Evolutionary conservation across 768 basidiomycete genomes (phyloP), one percentile per base, ranked within the genome.

Genomic region (Russula foetens): DNA sequence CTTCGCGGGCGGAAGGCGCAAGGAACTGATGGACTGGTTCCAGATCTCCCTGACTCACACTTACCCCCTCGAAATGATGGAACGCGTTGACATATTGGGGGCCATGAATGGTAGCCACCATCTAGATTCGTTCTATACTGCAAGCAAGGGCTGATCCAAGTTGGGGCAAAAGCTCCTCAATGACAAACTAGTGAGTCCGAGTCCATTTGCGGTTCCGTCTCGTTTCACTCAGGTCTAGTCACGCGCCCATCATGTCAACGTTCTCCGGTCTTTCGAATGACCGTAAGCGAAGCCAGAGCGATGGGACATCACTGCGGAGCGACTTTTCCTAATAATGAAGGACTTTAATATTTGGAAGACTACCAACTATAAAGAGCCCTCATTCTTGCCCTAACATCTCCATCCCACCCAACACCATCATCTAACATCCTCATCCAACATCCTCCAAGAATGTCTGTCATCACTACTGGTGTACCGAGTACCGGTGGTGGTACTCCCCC

Each of bases 401-500:
- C 57, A 35, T 24, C 48, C 56, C 47, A 49, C 33, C 17, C 21
- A 29, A 14, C 31, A 33, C 14, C 50, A 52, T 41, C 14, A 19
- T 38, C 33, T 23, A 28, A 14, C 21, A 44, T 21, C 41, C 23
- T 4, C 14, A 19, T 38, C 33, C 17, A 28, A 14, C 21, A 44
- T 21, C 41, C 23, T 4, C 14, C 2, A n/a, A 53, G 11, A 45
- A 63, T 53, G 57, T 24, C 60, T 31, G 8, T 24, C 43, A 1
- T 62, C 49, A 62, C 53, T 50, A 23, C 24, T 14, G 60, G 60
- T 38, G 60, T 19, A 24, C 0, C 0, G 0, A 57, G 55, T 29
- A 7, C 23, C n/a, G 56, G 60, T 47, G 60, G 49, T 9, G n/a
- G 0, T 19, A 50, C 56, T 21, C 56, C 56, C 26, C 56, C 56